These are phyloP conservation scores for Elsinoe fawcettii DNA, from an alignment of 2,329 filamentous ascomycete species.

Conservation along the genomic window DNA sequence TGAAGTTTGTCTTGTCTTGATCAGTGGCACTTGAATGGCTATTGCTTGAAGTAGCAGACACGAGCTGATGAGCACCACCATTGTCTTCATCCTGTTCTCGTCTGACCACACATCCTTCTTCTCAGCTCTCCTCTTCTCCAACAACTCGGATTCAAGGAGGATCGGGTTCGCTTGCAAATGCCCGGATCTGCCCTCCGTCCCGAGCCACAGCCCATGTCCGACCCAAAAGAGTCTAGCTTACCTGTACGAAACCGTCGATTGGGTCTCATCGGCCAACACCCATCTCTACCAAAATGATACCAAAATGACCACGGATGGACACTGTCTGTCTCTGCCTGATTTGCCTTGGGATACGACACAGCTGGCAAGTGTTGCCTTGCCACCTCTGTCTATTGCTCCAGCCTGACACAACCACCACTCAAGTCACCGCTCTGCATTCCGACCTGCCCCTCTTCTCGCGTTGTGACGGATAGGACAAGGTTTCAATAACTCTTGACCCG, in stretches of 20 bases:
- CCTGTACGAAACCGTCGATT: slow-evolving; percentile 6
- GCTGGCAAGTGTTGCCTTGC: neutral
- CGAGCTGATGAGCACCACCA: neutral
- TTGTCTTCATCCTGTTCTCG: neutral
- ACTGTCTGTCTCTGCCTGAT: neutral
- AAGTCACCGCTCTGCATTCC: neutral
- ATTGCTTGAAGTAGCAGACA: neutral
- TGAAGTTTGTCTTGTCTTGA: neutral
- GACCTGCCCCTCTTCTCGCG: neutral
- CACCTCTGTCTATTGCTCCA: neutral
- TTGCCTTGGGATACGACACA: neutral
- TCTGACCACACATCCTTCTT: slow-evolving; percentile 2
- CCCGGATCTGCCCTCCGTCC: slow-evolving; percentile 13
- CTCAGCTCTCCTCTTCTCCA: neutral
- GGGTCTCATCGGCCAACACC: slow-evolving; percentile 8
- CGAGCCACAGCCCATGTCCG: neutral
- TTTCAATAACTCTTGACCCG: slow-evolving; percentile 3
- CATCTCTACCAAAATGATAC: neutral
- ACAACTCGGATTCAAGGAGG: neutral
- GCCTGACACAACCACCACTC: neutral
- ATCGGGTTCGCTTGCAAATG: slow-evolving; percentile 12
- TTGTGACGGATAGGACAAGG: neutral
- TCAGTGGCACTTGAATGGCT: too few species aligned
- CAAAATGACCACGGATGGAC: neutral
- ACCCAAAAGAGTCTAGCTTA: neutral